Evolutionary conservation across 2,329 filamentous ascomycete genomes (phyloP), one percentile per base, ranked within the genome.

Genomic region (Penicillium corylophilum): DNA sequence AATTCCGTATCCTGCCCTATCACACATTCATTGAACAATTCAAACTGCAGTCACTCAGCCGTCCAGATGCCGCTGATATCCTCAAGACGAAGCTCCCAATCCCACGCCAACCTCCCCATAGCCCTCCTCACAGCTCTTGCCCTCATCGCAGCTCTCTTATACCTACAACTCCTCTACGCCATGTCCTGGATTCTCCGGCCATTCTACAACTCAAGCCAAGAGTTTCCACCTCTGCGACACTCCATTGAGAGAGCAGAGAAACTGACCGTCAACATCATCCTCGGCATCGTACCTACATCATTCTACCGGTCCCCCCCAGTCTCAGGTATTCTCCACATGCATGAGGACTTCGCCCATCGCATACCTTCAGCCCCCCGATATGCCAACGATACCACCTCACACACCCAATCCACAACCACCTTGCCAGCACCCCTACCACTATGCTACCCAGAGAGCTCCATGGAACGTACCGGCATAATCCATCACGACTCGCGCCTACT

Each of bases 151-250:
- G 44, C 57, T n/a, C 49, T 68, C 4, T 40, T 59, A 8, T 56
- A 56, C 31, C 58, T 70, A 22, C 66, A 66, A 29, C 9, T 64
- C 9, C 52, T 69, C n/a, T 63, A 65, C 36, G 45, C 49, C 1
- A 22, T 58, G n/a, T 61, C 59, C 5, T 53, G 43, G 36, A 16
- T 67, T 16, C 46, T 54, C 20, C 47, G 39, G 1, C 55, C 55
- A 26, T 48, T 62, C 23, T 50, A 47, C 31, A 53, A 40, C 31
- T 50, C 54, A 3, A 29, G 48, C 20, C 29, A 31, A 12, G 52
- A 57, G n/a, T 54, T 43, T 5, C 45, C 57, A 33, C 48, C 56
- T 3, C 48, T 67, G 26, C 53, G 39, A 5, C 48, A 31, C 8
- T 39, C 55, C 24, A 65, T 69, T 23, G 36, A 57, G 4, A 50